Evolutionary conservation across 1,284 basidiomycete genomes (phyloP).

Genomic region (Macrocystidia cucumis): DNA sequence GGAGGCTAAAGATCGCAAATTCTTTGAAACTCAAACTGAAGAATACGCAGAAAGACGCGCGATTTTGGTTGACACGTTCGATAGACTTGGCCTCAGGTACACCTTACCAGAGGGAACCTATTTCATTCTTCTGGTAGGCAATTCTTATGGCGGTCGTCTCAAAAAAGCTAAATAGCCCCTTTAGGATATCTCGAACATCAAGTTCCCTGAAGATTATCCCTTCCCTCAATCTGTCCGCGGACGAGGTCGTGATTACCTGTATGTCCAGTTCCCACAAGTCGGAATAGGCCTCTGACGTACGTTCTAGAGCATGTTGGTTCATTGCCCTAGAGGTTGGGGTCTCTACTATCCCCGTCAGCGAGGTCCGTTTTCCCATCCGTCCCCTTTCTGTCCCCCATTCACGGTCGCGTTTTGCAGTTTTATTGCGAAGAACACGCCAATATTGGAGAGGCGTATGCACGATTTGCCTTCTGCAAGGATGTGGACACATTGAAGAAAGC

Average conservation of each 20-base stretch:
- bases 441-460: conserved; percentile 81
- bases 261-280: conserved; percentile 5
- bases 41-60: conserved; percentile 83
- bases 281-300: conserved; percentile 4
- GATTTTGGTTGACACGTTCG: conserved; percentile 73
- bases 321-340: conserved; percentile 85
- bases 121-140: conserved; percentile 76
- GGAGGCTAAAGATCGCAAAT: conserved; percentile 62
- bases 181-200: conserved; percentile 77
- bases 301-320: conserved; percentile 78
- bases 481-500: conserved; percentile 74
- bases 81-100: conserved; percentile 82
- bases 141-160: conserved; percentile 1
- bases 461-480: conserved; percentile 95
- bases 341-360: conserved; percentile 89
- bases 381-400: conserved; percentile 2
- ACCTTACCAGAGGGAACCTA: conserved; percentile 85
- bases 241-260: conserved; percentile 86
- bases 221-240: conserved; percentile 74
- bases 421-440: conserved; percentile 80
- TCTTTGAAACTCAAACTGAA: conserved; percentile 72
- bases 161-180: conserved; percentile 7
- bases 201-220: conserved; percentile 79
- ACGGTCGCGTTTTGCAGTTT: conserved; percentile 45
- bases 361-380: conserved; percentile 46